Percentiles rank a stretch among this genome's conserved stretches.
Conservation (phyloP, 148 eudicot species). For the Oxyria digyna region DNA sequence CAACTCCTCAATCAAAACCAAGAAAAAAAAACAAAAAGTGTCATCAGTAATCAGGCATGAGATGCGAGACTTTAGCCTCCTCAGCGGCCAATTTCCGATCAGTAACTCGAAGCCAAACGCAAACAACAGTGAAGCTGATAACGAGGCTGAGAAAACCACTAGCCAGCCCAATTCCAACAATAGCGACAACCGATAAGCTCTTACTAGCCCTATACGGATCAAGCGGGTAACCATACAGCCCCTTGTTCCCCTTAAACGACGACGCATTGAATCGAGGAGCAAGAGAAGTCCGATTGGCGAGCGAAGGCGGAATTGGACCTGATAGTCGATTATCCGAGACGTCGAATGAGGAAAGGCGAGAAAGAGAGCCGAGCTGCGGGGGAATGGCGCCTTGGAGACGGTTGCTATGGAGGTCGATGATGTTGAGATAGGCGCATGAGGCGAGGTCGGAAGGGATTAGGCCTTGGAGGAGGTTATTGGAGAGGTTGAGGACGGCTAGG, state of each 20-base stretch:
- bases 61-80: conserved; percentile 16
- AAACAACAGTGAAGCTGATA: conserved; percentile 50
- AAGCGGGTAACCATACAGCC: conserved; percentile 52
- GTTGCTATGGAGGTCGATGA: conserved; percentile 40
- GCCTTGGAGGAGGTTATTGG: conserved; percentile 31
- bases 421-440: conserved; percentile 50
- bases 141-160: conserved; percentile 63
- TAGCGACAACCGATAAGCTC: conserved; percentile 43
- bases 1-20: neutral
- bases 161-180: conserved; percentile 65
- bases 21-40: neutral
- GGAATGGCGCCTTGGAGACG: conserved; percentile 35
- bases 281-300: conserved; percentile 36
- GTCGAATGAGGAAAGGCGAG: conserved; percentile 30
- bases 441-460: conserved; percentile 29
- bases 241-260: conserved; percentile 48
- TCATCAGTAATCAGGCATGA: neutral
- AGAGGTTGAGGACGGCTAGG: conserved; percentile 48
- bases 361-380: conserved; percentile 27
- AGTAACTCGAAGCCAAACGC: conserved; percentile 56
- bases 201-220: conserved; percentile 13
- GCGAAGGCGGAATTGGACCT: conserved; percentile 35
- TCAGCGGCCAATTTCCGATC: conserved; percentile 30
- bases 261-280: conserved; percentile 43
- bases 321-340: conserved; percentile 31